Conservation (phyloP, 306 rosid genomes). For the Vigna reflexopilosa region DNA sequence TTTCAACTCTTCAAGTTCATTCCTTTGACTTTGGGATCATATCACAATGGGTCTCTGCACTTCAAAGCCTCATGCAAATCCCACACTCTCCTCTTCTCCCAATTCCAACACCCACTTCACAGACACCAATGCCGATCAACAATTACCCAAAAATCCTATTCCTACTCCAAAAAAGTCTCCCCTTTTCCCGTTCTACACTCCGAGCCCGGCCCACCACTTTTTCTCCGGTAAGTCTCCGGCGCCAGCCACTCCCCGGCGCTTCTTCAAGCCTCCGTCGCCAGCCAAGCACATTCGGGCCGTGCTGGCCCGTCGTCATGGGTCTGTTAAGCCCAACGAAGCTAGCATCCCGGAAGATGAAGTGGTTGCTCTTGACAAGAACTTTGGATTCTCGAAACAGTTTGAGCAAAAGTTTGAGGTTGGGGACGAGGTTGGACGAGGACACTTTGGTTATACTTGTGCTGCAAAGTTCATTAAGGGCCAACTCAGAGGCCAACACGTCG, state of each 20-base stretch:
- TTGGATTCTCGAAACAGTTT: conserved; percentile 87
- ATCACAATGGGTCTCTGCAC: conserved; percentile 79
- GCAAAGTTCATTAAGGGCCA: conserved; percentile 80
- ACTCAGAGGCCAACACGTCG: conserved; percentile 72
- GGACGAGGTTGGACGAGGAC: conserved; percentile 91
- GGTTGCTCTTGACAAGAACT: conserved; percentile 74
- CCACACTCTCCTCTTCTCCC: conserved; percentile 42
- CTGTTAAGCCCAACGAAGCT: conserved; percentile 83
- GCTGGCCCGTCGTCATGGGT: conserved; percentile 76
- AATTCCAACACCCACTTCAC: conserved; percentile 33
- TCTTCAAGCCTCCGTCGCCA: conserved; percentile 89
- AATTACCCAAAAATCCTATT: conserved; percentile 27
- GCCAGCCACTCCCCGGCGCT: conserved; percentile 69
- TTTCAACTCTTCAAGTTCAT: conserved; percentile 4
- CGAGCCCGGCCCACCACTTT: conserved; percentile 78
- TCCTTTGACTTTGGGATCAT: conserved; percentile 40
- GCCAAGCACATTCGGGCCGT: conserved; percentile 85
- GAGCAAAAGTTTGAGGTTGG: conserved; percentile 77
- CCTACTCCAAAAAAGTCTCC: conserved; percentile 70
- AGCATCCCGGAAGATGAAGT: conserved; percentile 64
- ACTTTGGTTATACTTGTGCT: conserved; percentile 84
- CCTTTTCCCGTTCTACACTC: conserved; percentile 74
- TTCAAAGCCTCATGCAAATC: conserved; percentile 64
- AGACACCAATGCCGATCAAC: conserved; percentile 12
- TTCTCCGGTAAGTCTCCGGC: conserved; percentile 88